Conservation (phyloP, 768 basidiomycete genomes). For the Lentinula detonsa region DNA sequence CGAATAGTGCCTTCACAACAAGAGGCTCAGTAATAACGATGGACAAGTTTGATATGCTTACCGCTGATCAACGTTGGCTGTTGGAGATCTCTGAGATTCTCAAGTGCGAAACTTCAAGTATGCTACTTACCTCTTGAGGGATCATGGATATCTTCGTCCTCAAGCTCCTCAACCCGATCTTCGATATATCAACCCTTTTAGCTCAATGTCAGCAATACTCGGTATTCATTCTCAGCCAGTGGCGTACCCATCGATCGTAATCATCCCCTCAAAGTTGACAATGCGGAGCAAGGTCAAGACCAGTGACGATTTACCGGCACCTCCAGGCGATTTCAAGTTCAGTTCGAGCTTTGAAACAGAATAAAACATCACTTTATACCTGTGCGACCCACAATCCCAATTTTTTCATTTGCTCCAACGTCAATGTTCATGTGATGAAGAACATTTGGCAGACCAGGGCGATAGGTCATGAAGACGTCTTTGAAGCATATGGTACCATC, state of each 20-base stretch:
- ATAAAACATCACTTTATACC: not conserved
- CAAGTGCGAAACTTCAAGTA: not conserved
- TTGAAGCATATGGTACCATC: slow-evolving; percentile 57
- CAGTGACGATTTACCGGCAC: slow-evolving; percentile 58
- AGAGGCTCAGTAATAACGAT: not conserved
- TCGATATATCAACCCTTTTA: slow-evolving; percentile 56
- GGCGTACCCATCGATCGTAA: slow-evolving; percentile 56
- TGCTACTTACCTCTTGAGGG: slow-evolving; percentile 52
- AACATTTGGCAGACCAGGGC: slow-evolving; percentile 65
- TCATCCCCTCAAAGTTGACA: slow-evolving; percentile 60
- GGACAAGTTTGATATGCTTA: slow-evolving; percentile 19
- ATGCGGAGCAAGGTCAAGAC: slow-evolving; percentile 63
- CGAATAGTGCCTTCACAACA: slow-evolving; percentile 41
- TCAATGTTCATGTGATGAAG: slow-evolving; percentile 56
- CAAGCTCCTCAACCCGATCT: slow-evolving; percentile 60
- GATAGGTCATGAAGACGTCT: slow-evolving; percentile 54
- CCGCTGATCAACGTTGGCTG: slow-evolving; percentile 56
- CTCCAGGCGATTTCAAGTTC: slow-evolving; percentile 16
- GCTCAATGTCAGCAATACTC: not conserved
- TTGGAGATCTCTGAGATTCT: slow-evolving; percentile 3
- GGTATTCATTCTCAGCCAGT: not conserved
- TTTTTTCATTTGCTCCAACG: slow-evolving; percentile 66
- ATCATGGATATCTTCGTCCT: slow-evolving; percentile 57
- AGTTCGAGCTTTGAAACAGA: not conserved
- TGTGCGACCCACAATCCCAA: slow-evolving; percentile 66